phyloP scores from a whole-genome alignment of 2,329 filamentous ascomycete genomes.

The Aspergillus sp. region DNA sequence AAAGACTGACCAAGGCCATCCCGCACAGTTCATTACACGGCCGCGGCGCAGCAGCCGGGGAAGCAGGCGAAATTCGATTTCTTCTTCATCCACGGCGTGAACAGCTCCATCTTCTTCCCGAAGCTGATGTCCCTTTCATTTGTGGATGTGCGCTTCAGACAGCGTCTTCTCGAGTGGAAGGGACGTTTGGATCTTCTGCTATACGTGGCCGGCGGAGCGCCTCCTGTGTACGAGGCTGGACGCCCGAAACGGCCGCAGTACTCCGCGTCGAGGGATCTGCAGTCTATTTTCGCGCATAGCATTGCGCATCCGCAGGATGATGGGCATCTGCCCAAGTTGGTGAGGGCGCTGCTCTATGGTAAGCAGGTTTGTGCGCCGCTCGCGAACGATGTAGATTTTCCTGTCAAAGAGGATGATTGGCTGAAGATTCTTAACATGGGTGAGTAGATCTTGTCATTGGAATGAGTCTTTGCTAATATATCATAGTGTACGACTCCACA shows the following conservation, averaged over 20 bases:
- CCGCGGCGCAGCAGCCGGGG: conserved; percentile 60
- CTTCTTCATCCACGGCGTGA: conserved; percentile 77
- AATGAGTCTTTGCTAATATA: not conserved
- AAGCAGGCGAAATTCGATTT: conserved; percentile 79
- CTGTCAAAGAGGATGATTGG: conserved; percentile 45
- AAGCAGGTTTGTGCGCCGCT: conserved; percentile 48
- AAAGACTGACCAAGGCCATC: not conserved
- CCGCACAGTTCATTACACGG: conserved; percentile 54
- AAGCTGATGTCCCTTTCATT: conserved; percentile 59
- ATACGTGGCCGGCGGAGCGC: conserved; percentile 68
- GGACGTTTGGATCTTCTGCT: conserved; percentile 70
- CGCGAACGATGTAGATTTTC: conserved; percentile 30
- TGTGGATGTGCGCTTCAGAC: conserved; percentile 64
- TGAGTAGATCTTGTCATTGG: conserved; percentile 18
- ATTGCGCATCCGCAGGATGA: conserved; percentile 61
- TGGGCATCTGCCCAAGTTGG: conserved; percentile 76
- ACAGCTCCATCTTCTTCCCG: conserved; percentile 70
- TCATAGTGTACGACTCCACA: conserved; percentile 38
- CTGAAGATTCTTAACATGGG: conserved; percentile 46
- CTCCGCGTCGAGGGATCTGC: conserved; percentile 51
- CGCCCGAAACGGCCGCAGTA: conserved; percentile 62
- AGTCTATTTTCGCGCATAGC: conserved; percentile 45
- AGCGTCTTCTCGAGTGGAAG: conserved; percentile 77
- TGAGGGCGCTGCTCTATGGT: conserved; percentile 67
- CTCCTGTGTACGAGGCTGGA: conserved; percentile 49